These are phyloP conservation scores for Artemisia annua DNA, from an alignment of 129 eudicot species.

Conservation along the genomic window DNA sequence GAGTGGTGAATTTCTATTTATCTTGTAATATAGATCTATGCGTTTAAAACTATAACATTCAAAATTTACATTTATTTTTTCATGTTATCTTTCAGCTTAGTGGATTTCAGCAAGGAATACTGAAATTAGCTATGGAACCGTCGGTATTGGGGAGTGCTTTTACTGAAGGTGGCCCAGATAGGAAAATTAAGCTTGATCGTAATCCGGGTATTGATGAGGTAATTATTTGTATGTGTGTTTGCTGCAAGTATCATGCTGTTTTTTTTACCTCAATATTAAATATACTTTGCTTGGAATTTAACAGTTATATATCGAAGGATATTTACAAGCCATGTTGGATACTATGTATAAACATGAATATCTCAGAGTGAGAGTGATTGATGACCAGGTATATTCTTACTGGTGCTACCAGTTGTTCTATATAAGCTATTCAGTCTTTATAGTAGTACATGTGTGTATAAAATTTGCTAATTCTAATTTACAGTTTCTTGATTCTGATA, in stretches of 20 bases:
- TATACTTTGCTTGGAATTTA: constrained; percentile 19
- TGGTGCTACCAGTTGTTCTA: not conserved
- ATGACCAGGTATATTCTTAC: constrained; percentile 70
- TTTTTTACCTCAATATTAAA: not conserved
- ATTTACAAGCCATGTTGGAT: constrained; percentile 98
- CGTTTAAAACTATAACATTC: constrained; percentile 1
- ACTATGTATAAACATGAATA: constrained; percentile 91
- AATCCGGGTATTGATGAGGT: constrained; percentile 98
- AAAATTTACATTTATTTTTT: constrained; percentile 5
- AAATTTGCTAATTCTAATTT: not conserved
- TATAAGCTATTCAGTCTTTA: constrained; percentile 2
- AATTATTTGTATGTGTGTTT: constrained; percentile 9
- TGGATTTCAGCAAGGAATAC: constrained; percentile 94
- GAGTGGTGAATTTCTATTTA: constrained; percentile 57
- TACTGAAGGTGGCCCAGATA: constrained; percentile 97
- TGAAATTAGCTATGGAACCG: constrained; percentile 98
- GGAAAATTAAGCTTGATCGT: constrained; percentile 89
- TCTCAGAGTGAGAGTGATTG: constrained; percentile 89
- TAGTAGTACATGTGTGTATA: not conserved
- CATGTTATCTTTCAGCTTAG: constrained; percentile 44
- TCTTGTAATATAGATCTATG: not conserved
- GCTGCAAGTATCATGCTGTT: not conserved
- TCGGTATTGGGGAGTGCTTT: constrained; percentile 82
- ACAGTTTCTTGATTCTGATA: constrained; percentile 5
- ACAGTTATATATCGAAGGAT: constrained; percentile 97